These are phyloP conservation scores for Malus domestica DNA, from an alignment of 306 rosid species.

Conservation along the genomic window ASM211411v1 NC_041798.1:19894501-19895000, in stretches of 20 bases:
- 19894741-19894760: conserved; percentile 72
- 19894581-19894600: conserved; percentile 9
- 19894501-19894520: background rate
- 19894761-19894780: conserved; percentile 73
- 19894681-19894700: conserved; percentile 91
- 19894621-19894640: conserved; percentile 32
- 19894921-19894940: conserved; percentile 12
- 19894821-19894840: conserved; percentile 79
- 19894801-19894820: conserved; percentile 58
- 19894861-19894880: conserved; percentile 71
- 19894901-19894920: conserved; percentile 23
- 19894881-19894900: conserved; percentile 9
- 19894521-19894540: background rate
- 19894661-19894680: conserved; percentile 86
- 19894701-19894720: conserved; percentile 69
- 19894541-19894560: background rate
- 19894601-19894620: conserved; percentile 7
- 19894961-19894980: conserved; percentile 4
- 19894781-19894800: conserved; percentile 59
- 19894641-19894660: conserved; percentile 51
- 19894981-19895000: conserved; percentile 22
- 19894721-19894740: conserved; percentile 79
- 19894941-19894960: conserved; percentile 12
- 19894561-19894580: background rate
- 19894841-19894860: conserved; percentile 48